Evolutionary conservation across 495 filamentous ascomycete genomes (phyloP).

Genomic region (Achaetomiella virescens): DNA sequence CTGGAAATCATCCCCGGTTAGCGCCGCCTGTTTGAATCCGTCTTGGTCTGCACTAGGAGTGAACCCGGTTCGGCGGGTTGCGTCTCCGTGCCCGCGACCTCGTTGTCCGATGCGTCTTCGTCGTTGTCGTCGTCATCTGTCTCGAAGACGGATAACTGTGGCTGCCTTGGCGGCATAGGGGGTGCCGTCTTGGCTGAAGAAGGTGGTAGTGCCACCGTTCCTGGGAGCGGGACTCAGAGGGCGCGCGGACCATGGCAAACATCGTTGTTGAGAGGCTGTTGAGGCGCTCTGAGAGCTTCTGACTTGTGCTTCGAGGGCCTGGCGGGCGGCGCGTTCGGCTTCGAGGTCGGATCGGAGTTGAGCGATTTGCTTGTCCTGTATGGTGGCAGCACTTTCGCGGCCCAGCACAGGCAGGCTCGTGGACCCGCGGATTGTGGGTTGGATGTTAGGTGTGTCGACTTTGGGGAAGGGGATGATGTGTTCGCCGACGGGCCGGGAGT

Average conservation of each 20-base stretch:
- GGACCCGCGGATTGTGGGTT: constrained; percentile 36
- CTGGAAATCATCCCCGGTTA: constrained; percentile 35
- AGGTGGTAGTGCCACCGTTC: constrained; percentile 13
- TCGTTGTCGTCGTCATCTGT: constrained; percentile 31
- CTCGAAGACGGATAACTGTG: constrained; percentile 33
- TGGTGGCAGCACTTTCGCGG: constrained; percentile 22
- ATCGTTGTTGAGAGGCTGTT: constrained; percentile 35
- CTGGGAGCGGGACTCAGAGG: constrained; percentile 24
- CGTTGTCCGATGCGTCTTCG: constrained; percentile 6
- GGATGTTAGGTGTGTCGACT: constrained; percentile 29
- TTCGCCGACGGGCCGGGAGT: constrained; percentile 1
- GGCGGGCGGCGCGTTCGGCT: constrained; percentile 43
- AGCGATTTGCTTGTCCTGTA: constrained; percentile 26
- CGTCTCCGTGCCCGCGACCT: constrained; percentile 15
- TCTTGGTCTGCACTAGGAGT: neutral
- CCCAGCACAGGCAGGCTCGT: constrained; percentile 38
- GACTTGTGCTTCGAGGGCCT: constrained; percentile 46
- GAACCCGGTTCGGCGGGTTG: constrained; percentile 12
- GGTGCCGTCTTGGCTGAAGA: constrained; percentile 7
- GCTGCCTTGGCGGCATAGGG: constrained; percentile 9
- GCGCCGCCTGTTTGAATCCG: constrained; percentile 22
- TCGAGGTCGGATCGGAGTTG: constrained; percentile 47
- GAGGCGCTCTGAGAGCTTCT: constrained; percentile 40
- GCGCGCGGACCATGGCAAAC: constrained; percentile 31
- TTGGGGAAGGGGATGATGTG: neutral